Percentiles rank a stretch among this genome's conserved stretches.
These are phyloP conservation scores for Podospora fimiseda DNA, from an alignment of 495 filamentous ascomycete genomes.

Conservation along the genomic window DNA sequence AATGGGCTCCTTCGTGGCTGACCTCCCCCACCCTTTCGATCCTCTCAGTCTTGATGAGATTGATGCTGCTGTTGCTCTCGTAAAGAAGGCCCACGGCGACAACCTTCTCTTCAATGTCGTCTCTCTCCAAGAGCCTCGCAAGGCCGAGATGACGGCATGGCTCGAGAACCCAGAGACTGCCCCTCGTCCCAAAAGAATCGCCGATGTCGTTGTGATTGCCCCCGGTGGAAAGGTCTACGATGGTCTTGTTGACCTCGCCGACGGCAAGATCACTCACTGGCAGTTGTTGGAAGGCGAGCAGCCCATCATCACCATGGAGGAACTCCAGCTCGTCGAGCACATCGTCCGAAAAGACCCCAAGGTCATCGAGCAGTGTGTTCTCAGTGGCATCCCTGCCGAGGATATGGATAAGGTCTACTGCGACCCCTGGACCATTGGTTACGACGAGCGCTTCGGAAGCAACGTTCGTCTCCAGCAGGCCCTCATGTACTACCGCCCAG, in stretches of 20 bases:
- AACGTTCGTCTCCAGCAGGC: slow-evolving; percentile 81
- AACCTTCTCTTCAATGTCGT: slow-evolving; percentile 79
- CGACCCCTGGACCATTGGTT: slow-evolving; percentile 89
- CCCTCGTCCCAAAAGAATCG: slow-evolving; percentile 63
- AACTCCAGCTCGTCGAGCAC: slow-evolving; percentile 81
- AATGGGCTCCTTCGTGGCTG: slow-evolving; percentile 18
- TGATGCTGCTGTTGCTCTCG: slow-evolving; percentile 60
- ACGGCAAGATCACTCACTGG: slow-evolving; percentile 68
- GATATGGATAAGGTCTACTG: slow-evolving; percentile 94
- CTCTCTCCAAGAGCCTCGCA: slow-evolving; percentile 80
- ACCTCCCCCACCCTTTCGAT: slow-evolving; percentile 68
- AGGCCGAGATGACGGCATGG: slow-evolving; percentile 83
- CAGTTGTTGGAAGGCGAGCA: slow-evolving; percentile 72
- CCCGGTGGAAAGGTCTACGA: slow-evolving; percentile 77
- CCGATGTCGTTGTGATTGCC: slow-evolving; percentile 83
- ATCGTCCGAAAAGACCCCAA: slow-evolving; percentile 72
- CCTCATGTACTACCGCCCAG: slow-evolving; percentile 90
- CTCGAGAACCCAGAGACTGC: slow-evolving; percentile 54
- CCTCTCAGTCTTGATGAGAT: slow-evolving; percentile 76
- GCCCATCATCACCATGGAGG: slow-evolving; percentile 93
- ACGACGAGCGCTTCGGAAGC: slow-evolving; percentile 84
- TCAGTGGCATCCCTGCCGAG: slow-evolving; percentile 76
- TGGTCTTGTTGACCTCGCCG: slow-evolving; percentile 71
- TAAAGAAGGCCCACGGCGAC: slow-evolving; percentile 63
- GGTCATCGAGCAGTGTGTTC: slow-evolving; percentile 86